Evolutionary conservation across 768 basidiomycete genomes (phyloP), one percentile per base, ranked within the genome.

Genomic region (Mycena kentingensis): DNA sequence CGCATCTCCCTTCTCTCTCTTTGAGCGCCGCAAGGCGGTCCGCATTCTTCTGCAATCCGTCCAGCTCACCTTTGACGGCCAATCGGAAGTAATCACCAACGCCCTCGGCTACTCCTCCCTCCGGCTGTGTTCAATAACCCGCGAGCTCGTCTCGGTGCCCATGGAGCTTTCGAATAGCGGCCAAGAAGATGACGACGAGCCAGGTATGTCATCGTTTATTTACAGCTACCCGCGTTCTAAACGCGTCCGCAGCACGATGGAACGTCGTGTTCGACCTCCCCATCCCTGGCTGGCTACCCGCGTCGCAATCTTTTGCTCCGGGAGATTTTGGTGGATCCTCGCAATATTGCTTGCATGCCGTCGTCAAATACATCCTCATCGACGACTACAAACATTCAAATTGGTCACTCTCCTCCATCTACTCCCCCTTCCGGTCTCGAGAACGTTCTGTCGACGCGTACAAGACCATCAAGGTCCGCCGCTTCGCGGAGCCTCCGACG

Each of bases 261-360:
- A 84, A 87, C 58, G 73, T 93, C 49, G 74, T 85, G 16, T 96
- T 95, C 67, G 85, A 93, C 66, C 70, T 97, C 3, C 78, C 82
- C 15, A 72, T 95, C n/a, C 93, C 93, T 4, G 94, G 93, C 16
- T 96, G 94, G 94, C 77, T 97, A 3, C 93, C 93, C 7, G 75
- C 77, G 2, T 77, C 82, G 15, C 73, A 81, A 22, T 61, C 46
- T 3, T 77, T 82, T 52, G 82, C 84, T 22, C 66, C 76, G 15
- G 75, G 77, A 18, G 74, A 75, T 12, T 63, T 78, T 28, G 87
- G 87, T 19, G 50, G 54, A n/a, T 44, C 50, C 2, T 80, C 82
- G 5, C 78, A 77, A 48, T 93, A 93, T 63, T 73, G 76, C 18
- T 73, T 93, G 24, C 81, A 79, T 57, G 87, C 88, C 15, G 80